These are phyloP conservation scores for Triticum dicoccoides DNA, from an alignment of 176 grass and related monocot species.

Conservation along the genomic window DNA sequence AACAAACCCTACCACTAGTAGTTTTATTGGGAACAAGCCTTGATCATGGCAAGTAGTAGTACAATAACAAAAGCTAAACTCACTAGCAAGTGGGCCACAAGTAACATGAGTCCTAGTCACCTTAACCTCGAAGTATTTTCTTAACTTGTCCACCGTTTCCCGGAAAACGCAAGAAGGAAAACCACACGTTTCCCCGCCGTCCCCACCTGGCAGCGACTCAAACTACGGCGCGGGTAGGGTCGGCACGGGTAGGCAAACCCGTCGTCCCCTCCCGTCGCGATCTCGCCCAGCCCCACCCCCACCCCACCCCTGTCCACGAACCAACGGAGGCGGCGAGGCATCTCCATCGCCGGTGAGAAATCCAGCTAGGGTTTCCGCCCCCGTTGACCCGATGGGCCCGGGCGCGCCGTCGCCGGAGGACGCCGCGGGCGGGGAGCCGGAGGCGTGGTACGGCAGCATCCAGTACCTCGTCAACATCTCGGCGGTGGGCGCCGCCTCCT, in stretches of 20 bases:
- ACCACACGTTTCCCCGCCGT: not conserved
- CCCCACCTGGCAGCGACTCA: slow-evolving; percentile 29
- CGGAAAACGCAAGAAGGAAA: not conserved
- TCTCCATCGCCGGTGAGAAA: slow-evolving; percentile 12
- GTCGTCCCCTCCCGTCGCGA: slow-evolving; percentile 10
- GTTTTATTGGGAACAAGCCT: too few species aligned
- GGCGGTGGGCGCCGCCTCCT: slow-evolving; percentile 70
- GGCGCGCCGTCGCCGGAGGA: slow-evolving; percentile 44
- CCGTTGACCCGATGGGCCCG: slow-evolving; percentile 7
- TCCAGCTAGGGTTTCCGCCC: slow-evolving; percentile 52
- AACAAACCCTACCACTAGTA: too few species aligned
- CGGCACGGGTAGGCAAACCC: not conserved
- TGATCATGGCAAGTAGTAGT: too few species aligned
- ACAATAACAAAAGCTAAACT: not conserved
- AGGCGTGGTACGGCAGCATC: slow-evolving; percentile 95
- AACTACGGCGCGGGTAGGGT: not conserved
- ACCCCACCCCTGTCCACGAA: slow-evolving; percentile 3
- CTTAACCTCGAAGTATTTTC: not conserved
- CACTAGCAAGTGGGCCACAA: not conserved
- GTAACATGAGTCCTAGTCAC: not conserved
- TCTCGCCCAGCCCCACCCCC: not conserved
- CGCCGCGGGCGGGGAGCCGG: slow-evolving; percentile 47
- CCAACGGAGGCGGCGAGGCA: slow-evolving; percentile 18
- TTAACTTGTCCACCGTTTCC: not conserved
- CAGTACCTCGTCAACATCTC: slow-evolving; percentile 99